Evolutionary conservation across 352 stramenopile genomes (phyloP), one percentile per base, ranked within the genome.

Genomic region (Phytophthora hybrid): DNA sequence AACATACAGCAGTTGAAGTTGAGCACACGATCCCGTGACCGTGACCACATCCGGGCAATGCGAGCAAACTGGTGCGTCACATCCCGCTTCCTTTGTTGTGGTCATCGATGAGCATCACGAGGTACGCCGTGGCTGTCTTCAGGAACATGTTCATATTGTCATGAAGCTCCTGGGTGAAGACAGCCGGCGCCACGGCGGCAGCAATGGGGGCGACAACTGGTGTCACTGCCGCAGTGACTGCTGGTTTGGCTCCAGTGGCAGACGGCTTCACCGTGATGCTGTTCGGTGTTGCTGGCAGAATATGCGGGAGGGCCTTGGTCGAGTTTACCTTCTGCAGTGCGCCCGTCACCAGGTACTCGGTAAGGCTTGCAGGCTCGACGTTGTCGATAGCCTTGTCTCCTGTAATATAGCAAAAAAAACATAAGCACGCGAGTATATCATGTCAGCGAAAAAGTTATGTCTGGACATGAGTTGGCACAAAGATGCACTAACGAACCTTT

Each of bases 91-190:
- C 41, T 54, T 73, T 32, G 53, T 73, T 80, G 60, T 66, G 74
- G 37, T 81, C 68, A 46, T 67, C 66, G 31, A 81, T 76, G 11
- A 69, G 57, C 65, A 81, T 81, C 61, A 72, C 57, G 21, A 81
- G 63, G 61, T 81, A 81, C 52, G 70, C 62, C 37, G 74, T 81
- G 9, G 74, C 65, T 5, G 74, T 81, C 58, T 81, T 81, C 70
- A 81, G 54, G 59, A 81, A 81, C 58, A 66, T 69, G 54, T 78
- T 78, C 26, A 81, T 19, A 65, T 78, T 81, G 46, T 78, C 65
- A 34, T 63, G 57, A 11, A 78, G 46, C 29, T 78, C 66, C 29
- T 69, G 29, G 19, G 70, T 76, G 54, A 81, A 73, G 59, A 67
- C 57, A 7, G 54, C 52, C 5, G 41, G 55, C 10, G 13, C 11